These are phyloP conservation scores for Daphne laureola DNA, from an alignment of 441 rosid species.

Conservation along the genomic window DNA sequence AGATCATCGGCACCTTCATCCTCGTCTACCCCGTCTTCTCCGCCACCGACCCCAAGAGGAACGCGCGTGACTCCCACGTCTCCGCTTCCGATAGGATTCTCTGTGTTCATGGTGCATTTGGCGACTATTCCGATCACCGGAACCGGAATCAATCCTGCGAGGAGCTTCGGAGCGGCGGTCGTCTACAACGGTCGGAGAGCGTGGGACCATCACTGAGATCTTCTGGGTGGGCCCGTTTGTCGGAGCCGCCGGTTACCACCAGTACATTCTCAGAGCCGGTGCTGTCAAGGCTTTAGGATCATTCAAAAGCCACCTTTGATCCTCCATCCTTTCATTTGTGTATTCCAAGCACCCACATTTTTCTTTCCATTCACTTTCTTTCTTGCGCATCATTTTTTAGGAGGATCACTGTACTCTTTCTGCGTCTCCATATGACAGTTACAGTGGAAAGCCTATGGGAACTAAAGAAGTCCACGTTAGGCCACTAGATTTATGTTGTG, in stretches of 20 bases:
- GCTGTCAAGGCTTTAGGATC: conserved; percentile 53
- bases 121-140: conserved; percentile 92
- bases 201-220: conserved; percentile 76
- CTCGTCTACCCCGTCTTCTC: conserved; percentile 86
- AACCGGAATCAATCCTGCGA: conserved; percentile 88
- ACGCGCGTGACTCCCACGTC: conserved; percentile 81
- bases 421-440: too few relatives aligned
- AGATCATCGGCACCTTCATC: conserved; percentile 82
- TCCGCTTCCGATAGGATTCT: conserved; percentile 89
- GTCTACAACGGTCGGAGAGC: conserved; percentile 62
- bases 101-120: conserved; percentile 85
- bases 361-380: not conserved
- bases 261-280: conserved; percentile 42
- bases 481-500: too few relatives aligned
- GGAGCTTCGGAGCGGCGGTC: conserved; percentile 87
- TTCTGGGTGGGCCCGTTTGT: conserved; percentile 56
- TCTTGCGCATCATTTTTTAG: not conserved
- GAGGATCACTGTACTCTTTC: too few relatives aligned
- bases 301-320: conserved; percentile 34
- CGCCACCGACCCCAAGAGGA: conserved; percentile 93
- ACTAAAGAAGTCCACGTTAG: too few relatives aligned
- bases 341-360: too few relatives aligned
- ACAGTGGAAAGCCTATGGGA: too few relatives aligned
- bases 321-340: too few relatives aligned
- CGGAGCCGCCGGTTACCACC: conserved; percentile 54